Conservation (phyloP, 2,329 filamentous ascomycete species). For the Thyridium curvatum region DNA sequence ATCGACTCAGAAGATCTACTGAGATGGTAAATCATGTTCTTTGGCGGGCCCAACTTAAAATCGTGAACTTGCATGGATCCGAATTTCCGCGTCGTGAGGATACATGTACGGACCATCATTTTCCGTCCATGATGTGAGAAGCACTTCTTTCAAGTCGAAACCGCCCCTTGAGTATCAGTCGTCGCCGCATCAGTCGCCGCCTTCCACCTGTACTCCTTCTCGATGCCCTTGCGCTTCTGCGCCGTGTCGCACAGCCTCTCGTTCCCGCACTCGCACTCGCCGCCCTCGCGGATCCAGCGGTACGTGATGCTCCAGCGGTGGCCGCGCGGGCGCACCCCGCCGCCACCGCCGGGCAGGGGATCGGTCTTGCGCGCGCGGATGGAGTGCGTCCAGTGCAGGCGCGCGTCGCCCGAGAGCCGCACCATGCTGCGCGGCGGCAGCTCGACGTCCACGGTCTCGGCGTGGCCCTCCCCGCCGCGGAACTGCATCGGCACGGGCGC, state of each 20-base stretch:
- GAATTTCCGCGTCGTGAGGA: no score
- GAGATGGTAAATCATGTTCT: no score
- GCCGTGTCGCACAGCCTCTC: slow-evolving; percentile 44
- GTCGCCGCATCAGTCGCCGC: no score
- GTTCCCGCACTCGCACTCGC: slow-evolving; percentile 44
- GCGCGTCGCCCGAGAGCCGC: slow-evolving; percentile 40
- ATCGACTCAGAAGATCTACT: no score
- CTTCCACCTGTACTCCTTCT: slow-evolving; percentile 46
- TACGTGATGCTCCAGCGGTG: slow-evolving; percentile 51
- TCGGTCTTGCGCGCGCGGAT: slow-evolving; percentile 33
- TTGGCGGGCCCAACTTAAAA: no score
- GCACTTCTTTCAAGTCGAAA: no score
- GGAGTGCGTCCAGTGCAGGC: slow-evolving; percentile 38
- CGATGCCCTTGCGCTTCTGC: slow-evolving; percentile 35
- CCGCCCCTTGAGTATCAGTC: no score
- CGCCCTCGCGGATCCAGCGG: slow-evolving; percentile 41
- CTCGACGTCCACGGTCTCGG: slow-evolving; percentile 34
- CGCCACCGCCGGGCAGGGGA: slow-evolving; percentile 23
- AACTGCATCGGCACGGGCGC: slow-evolving; percentile 38
- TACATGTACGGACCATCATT: no score
- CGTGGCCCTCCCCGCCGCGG: slow-evolving; percentile 16
- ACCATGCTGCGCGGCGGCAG: slow-evolving; percentile 42
- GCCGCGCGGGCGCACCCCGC: slow-evolving; percentile 30
- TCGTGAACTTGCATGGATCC: no score
- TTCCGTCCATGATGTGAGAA: no score